Evolutionary conservation across 2,329 filamentous ascomycete genomes (phyloP), one percentile per base, ranked within the genome.

Genomic region (Sarocladium strictum): DNA sequence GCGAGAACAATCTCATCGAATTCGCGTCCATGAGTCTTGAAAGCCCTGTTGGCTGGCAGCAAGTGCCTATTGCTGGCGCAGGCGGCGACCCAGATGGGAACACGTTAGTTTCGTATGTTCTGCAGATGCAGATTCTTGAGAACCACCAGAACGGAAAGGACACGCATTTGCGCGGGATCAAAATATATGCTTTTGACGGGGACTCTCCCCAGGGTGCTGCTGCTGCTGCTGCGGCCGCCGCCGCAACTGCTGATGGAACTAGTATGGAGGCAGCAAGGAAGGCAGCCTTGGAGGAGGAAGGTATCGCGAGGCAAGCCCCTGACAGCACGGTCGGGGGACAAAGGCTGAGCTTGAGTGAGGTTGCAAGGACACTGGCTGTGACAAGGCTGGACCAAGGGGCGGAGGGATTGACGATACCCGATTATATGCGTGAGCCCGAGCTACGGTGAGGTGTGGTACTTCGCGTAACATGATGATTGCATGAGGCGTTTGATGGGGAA

Each of bases 141-240:
- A 99, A 99, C 66, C 94, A 99, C 69, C 94, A 99, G 72, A 99
- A 99, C 68, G 94, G 94, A 59, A 99, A 99, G 69, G 94, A 99
- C 68, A 99, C 94, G n/a, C 94, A 99, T 75, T 80, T 99, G 23
- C 81, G 94, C 15, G 93, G 91, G 2, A 81, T 99, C 69, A 95
- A 96, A 73, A 87, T 97, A 10, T 99, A 83, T 60, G 81, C 81
- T 1, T 72, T 81, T 17, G 78, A 81, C 58, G 72, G 75, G 26
- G 79, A 81, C 57, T 65, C 67, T 6, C 72, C 74, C 12, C 71
- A 70, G 15, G 71, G 68, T 3, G 55, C 55, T 23, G 50, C 19
- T 11, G 26, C 51, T 12, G 23, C 14, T 7, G 37, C 21, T 15
- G 35, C 43, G n/a, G 41, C n/a, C 5, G 17, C 50, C 6, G 53